Base-by-base conservation (phyloP, 371 early-diverging fungal genomes). In the Chytridium lagenaria region DNA sequence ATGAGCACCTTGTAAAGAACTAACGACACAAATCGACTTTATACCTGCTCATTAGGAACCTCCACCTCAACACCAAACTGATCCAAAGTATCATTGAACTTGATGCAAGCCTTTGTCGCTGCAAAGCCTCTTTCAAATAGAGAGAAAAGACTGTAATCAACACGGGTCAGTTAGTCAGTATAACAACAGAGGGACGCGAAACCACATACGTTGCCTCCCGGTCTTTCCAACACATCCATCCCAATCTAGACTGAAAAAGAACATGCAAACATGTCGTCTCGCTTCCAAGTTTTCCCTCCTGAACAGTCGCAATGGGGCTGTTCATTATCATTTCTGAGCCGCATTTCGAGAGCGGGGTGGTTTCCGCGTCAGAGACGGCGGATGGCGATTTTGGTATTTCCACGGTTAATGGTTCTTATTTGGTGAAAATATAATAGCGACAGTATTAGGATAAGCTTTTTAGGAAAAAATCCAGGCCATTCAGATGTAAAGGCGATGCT, bases 191-290 rank as follows among this genome's bases (percentile, higher is more conserved):
- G 3, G 16, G 36, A 7, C 61, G 36, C 36, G 7, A 49, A 68
- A 51, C 44, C 44, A n/a, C 44, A 40, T 28, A 65, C 55, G 61
- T 71, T 7, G 82, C 79, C 67, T 84, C 84, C 33, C 50, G 50
- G 40, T 84, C 82, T 70, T 80, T 80, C 84, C 84, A 84, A 0
- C 73, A 74, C 40, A 84, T 80, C 84, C 84, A 84, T 0, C 84
- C 84, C 70, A 84, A 68, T 61, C 80, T 81, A 7, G 79, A 73
- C n/a, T 68, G 50, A 22, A 78, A 78, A 33, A 61, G 38, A 59
- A 82, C 75, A 59, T 84, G 82, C 65, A 84, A 73, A 19, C 71
- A 68, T 36, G 80, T 76, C 10, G 80, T 81, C 5, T 82, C 74
- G 15, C 74, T 67, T 23, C 79, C 82, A 2, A 72, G 68, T n/a